Percentiles rank a stretch among this genome's conserved stretches.
These are phyloP conservation scores for Tylopilus sp. DNA, from an alignment of 1,284 basidiomycete species.

Conservation along the genomic window DNA sequence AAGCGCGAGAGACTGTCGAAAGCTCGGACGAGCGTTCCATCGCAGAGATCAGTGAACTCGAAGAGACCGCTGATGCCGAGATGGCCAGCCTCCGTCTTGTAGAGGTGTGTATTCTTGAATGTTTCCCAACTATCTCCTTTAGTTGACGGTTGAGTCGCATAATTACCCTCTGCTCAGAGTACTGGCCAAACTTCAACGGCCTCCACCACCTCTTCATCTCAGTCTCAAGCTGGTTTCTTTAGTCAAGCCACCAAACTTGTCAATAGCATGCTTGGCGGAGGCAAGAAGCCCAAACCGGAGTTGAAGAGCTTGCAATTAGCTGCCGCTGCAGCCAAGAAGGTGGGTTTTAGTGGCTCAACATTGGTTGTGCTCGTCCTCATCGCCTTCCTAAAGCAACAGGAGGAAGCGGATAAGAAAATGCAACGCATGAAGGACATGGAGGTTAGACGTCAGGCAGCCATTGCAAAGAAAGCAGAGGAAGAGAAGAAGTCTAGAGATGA, in stretches of 20 bases:
- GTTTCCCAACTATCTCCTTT: background rate
- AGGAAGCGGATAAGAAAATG: slow-evolving; percentile 78
- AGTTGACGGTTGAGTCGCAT: slow-evolving; percentile 1
- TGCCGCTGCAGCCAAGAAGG: slow-evolving; percentile 80
- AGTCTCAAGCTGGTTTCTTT: slow-evolving; percentile 59
- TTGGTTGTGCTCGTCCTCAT: slow-evolving; percentile 7
- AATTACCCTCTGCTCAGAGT: slow-evolving; percentile 30
- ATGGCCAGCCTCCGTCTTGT: slow-evolving; percentile 43
- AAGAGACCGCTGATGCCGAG: slow-evolving; percentile 39
- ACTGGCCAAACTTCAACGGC: slow-evolving; percentile 55
- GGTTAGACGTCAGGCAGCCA: slow-evolving; percentile 64
- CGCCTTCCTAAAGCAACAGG: slow-evolving; percentile 66
- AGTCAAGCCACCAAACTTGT: slow-evolving; percentile 66
- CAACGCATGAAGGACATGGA: slow-evolving; percentile 77
- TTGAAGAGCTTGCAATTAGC: slow-evolving; percentile 84
- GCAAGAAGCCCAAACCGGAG: slow-evolving; percentile 65
- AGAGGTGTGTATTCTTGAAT: slow-evolving; percentile 33
- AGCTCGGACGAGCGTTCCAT: slow-evolving; percentile 33
- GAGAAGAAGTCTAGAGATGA: slow-evolving; percentile 75
- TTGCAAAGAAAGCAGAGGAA: slow-evolving; percentile 77
- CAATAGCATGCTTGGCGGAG: slow-evolving; percentile 59
- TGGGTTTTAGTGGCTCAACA: slow-evolving; percentile 32
- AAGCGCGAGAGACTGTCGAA: slow-evolving; percentile 38
- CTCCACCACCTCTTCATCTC: slow-evolving; percentile 52
- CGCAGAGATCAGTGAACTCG: slow-evolving; percentile 41